Conservation (phyloP, 2,329 filamentous ascomycete genomes). For the Fusarium proliferatum region DNA sequence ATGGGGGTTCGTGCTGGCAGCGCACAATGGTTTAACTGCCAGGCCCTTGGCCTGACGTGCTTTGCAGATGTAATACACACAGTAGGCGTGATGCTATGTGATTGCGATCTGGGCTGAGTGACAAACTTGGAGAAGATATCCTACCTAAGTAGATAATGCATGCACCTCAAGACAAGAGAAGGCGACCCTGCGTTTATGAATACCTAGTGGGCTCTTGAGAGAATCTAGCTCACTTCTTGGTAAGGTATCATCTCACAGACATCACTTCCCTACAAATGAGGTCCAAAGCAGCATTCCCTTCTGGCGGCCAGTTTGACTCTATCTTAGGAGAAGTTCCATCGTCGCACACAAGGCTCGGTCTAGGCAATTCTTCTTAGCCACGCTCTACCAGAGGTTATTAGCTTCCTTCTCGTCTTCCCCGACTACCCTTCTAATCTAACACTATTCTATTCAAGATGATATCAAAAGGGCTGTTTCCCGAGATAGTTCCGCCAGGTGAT, state of each 20-base stretch:
- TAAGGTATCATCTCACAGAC: not conserved
- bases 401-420: not conserved
- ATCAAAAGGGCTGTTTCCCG: not conserved
- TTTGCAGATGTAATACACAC: not conserved
- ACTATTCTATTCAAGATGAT: not conserved
- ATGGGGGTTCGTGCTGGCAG: not conserved
- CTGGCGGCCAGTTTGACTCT: not conserved
- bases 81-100: not conserved
- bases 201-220: not conserved
- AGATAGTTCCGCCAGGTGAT: not conserved
- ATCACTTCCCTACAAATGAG: not conserved
- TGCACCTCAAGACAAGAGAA: not conserved
- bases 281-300: not conserved
- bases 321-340: not conserved
- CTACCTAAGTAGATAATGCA: too few species aligned
- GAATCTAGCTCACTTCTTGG: not conserved
- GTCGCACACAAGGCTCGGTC: not conserved
- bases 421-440: not conserved
- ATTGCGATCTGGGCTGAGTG: too few species aligned
- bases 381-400: not conserved
- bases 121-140: too few species aligned
- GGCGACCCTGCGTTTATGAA: not conserved
- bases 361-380: not conserved
- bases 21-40: not conserved
- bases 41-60: not conserved